A percentile compares a stretch with the other conserved stretches of the same genome.
These are phyloP conservation scores for Ceratobasidium theobromae DNA, from an alignment of 1,284 basidiomycete species.

Conservation along the genomic window DNA sequence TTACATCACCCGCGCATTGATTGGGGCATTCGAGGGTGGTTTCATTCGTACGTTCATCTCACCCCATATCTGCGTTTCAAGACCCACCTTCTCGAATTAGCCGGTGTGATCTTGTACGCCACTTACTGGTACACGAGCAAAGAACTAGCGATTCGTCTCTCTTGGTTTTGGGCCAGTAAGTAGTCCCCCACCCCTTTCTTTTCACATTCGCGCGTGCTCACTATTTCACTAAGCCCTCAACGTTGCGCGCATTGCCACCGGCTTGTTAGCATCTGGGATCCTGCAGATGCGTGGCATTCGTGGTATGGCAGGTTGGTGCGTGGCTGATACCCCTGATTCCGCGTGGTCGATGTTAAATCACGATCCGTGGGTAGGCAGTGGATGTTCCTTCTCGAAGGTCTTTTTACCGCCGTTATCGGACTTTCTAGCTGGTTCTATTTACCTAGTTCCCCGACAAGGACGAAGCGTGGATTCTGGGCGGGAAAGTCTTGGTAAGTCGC, in stretches of 20 bases:
- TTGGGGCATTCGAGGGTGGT: conserved; percentile 21
- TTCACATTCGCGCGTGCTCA: neutral
- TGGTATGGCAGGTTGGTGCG: conserved; percentile 19
- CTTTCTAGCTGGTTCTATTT: conserved; percentile 13
- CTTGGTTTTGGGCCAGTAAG: conserved; percentile 27
- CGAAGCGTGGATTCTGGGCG: conserved; percentile 24
- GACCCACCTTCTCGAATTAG: neutral
- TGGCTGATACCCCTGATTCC: neutral
- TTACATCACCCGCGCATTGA: conserved; percentile 29
- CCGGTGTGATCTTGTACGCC: conserved; percentile 22
- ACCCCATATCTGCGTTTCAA: neutral
- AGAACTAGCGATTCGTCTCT: conserved; percentile 21
- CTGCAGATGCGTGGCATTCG: conserved; percentile 14
- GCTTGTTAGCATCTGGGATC: conserved; percentile 9
- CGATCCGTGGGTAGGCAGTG: neutral
- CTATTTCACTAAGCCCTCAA: neutral
- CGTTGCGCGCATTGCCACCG: conserved; percentile 24
- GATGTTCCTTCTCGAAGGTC: conserved; percentile 26
- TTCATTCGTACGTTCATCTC: conserved; percentile 14
- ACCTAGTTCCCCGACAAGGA: conserved; percentile 13
- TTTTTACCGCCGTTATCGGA: conserved; percentile 13
- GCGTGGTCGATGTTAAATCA: neutral
- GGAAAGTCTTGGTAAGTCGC: conserved; percentile 7
- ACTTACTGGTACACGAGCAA: conserved; percentile 29
- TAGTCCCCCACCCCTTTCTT: neutral